Conservation (phyloP, 805 yeast species). For the Scheffersomyces lignosus region DNA sequence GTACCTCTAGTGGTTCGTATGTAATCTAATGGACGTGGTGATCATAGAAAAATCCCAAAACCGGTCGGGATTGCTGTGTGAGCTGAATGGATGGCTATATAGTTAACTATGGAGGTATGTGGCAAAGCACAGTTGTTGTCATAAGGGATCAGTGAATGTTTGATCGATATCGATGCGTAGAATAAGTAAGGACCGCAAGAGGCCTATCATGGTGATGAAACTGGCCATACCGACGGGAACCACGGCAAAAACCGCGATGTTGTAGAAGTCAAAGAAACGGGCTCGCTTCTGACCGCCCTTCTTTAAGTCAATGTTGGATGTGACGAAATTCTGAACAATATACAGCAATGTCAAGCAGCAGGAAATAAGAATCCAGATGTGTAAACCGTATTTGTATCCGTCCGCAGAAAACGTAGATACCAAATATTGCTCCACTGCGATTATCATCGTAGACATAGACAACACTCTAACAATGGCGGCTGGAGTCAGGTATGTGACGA, state of each 20-base stretch:
- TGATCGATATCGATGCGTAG: slow-evolving; percentile 61
- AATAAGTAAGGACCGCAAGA: slow-evolving; percentile 72
- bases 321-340: slow-evolving; percentile 84
- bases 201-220: slow-evolving; percentile 85
- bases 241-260: slow-evolving; percentile 91
- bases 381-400: slow-evolving; percentile 70
- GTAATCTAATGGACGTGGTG: no score
- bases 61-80: no score
- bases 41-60: no score
- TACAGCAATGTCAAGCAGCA: slow-evolving; percentile 78
- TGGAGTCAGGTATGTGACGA: slow-evolving; percentile 80
- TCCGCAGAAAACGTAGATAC: slow-evolving; percentile 65
- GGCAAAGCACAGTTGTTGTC: no score
- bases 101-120: no score
- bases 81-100: no score
- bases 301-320: slow-evolving; percentile 65
- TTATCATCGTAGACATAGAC: slow-evolving; percentile 73
- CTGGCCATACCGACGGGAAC: slow-evolving; percentile 98
- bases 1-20: no score
- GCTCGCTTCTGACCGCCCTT: slow-evolving; percentile 41
- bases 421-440: slow-evolving; percentile 68
- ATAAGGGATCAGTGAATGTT: background rate
- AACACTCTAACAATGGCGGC: slow-evolving; percentile 89
- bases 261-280: slow-evolving; percentile 81
- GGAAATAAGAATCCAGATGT: slow-evolving; percentile 90